These are phyloP conservation scores for Immersiella caudata DNA, from an alignment of 495 filamentous ascomycete genomes.

Conservation along the genomic window DNA sequence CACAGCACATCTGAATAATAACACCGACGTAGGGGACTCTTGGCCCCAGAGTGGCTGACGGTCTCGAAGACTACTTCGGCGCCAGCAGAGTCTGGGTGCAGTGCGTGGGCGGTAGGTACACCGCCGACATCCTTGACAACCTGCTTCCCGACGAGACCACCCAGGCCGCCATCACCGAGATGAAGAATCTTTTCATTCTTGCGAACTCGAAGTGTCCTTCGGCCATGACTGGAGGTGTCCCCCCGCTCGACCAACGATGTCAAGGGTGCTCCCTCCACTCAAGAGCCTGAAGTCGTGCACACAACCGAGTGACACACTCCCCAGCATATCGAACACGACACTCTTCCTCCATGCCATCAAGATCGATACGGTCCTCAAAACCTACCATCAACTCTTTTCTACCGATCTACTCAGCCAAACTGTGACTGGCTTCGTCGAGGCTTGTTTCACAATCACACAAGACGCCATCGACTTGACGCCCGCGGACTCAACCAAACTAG, in stretches of 20 bases:
- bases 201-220: conserved; percentile 40
- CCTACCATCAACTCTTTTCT: conserved; percentile 5
- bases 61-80: conserved; percentile 34
- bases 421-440: background rate
- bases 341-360: background rate
- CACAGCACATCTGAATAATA: conserved; percentile 14
- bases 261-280: too few species aligned
- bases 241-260: too few species aligned
- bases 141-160: conserved; percentile 39
- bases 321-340: background rate
- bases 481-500: background rate
- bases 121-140: conserved; percentile 41
- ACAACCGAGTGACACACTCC: background rate
- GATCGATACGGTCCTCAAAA: background rate
- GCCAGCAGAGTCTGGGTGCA: conserved; percentile 38
- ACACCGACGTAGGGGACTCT: conserved; percentile 24
- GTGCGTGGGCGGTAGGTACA: conserved; percentile 42
- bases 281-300: background rate
- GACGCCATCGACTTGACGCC: background rate
- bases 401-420: conserved; percentile 11
- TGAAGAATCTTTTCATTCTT: conserved; percentile 37
- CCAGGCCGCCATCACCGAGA: conserved; percentile 38
- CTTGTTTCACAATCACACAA: background rate
- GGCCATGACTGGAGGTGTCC: conserved; percentile 42
- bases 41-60: conserved; percentile 36